Base-by-base conservation (phyloP, 108 stramenopile genomes). In the Discostella pseudostelligera region DNA sequence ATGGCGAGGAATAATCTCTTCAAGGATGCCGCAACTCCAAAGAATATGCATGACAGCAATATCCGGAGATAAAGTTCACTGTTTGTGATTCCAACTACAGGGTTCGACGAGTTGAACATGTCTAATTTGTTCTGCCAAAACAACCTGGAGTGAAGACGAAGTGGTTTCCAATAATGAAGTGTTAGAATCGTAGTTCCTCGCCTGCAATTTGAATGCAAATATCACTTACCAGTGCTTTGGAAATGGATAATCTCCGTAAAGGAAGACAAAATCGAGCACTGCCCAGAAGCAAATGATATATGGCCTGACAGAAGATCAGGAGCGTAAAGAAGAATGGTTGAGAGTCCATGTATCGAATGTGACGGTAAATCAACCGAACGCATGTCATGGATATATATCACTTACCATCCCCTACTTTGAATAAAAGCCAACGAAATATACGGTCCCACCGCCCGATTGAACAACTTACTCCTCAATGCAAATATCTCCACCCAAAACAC, bases 1-100 rank as follows among this genome's bases (percentile, higher is more conserved):
- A 87, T 56, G 14, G 83, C 84, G 4, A 91, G 57, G 32, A 60
- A 50, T 11, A 86, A 62, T 47, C 90, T 61, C 55, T 91, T 91
- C 14, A 87, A 24, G 0, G 83, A 69, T 12, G 81, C 78, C 22
- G 59, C 53, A 8, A 81, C 53, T 5, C 83, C 84, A 9, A 86
- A 69, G 40, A 70, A 58, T 13, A 82, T 66, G 16, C 36, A 56
- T 3, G 67, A 14, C 8, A 53, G 44, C 36, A 79, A 51, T 4
- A 73, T 11, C 46, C 61, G 45, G 21, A 69, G 17, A 35, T 79
- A 79, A 24, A 50, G 24, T 6, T 47, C 37, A 16, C 22, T n/a
- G 26, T 42, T 53, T 9, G 61, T 62, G 35, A 79, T 59, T 21
- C 55, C 72, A 1, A 24, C 40, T 0, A 57, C 72, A n/a, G 78